These are phyloP conservation scores for Pisolithus microcarpus DNA, from an alignment of 768 basidiomycete genomes.

Conservation along the genomic window DNA sequence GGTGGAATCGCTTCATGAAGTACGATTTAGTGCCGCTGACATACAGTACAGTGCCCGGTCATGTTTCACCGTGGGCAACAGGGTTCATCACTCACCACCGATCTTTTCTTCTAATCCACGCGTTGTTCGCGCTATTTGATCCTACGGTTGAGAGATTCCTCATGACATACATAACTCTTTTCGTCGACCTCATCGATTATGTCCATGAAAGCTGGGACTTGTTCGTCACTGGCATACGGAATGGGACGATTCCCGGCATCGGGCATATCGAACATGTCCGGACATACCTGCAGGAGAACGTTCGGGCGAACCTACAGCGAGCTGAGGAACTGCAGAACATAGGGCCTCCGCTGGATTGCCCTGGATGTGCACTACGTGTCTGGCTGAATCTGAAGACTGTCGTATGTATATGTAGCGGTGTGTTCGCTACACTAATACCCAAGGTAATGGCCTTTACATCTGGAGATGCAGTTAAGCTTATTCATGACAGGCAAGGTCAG, in stretches of 20 bases:
- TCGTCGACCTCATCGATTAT: conserved; percentile 7
- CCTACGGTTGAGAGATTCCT: conserved; percentile 4
- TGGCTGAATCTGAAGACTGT: too few relatives aligned
- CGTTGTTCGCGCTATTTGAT: conserved; percentile 11
- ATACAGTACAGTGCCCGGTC: background rate
- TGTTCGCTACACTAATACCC: too few relatives aligned
- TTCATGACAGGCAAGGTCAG: too few relatives aligned
- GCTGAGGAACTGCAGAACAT: conserved; percentile 2
- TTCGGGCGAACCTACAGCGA: conserved; percentile 2
- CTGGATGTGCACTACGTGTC: too few relatives aligned
- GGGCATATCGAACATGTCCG: conserved; percentile 7
- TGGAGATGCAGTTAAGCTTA: too few relatives aligned
- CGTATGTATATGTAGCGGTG: too few relatives aligned
- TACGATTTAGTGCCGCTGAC: too few relatives aligned
- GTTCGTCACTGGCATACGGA: conserved; percentile 4
- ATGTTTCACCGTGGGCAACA: conserved; percentile 7
- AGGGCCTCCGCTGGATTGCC: too few relatives aligned
- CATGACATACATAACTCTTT: conserved; percentile 2
- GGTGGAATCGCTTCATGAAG: too few relatives aligned
- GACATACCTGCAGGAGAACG: conserved; percentile 6
- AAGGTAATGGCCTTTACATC: too few relatives aligned
- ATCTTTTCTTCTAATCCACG: conserved; percentile 12
- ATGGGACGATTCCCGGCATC: conserved; percentile 9
- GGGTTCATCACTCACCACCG: conserved; percentile 5
- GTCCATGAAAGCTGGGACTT: conserved; percentile 8